Evolutionary conservation across 2,329 filamentous ascomycete species (phyloP).

Genomic region (Aspergillus aculeatus): DNA sequence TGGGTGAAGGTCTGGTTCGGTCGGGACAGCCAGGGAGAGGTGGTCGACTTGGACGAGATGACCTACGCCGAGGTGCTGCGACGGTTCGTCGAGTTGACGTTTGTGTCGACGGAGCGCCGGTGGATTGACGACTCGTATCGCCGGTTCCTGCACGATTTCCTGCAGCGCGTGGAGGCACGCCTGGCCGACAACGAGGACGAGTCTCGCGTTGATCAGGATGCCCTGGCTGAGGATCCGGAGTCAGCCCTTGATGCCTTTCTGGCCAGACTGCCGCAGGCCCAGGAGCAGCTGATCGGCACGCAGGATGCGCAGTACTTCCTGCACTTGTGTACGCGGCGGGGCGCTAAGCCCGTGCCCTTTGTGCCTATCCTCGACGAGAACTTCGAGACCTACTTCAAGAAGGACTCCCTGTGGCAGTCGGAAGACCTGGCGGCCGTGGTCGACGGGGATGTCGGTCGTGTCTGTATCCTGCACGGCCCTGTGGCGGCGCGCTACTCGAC

Average conservation of each 20-base stretch:
- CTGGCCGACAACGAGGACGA: too few relatives aligned
- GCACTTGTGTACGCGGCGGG: not conserved
- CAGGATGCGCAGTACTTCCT: not conserved
- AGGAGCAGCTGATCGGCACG: not conserved
- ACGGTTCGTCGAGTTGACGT: not conserved
- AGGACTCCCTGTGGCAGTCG: constrained; percentile 9
- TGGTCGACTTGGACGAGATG: constrained; percentile 1
- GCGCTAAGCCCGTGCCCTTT: constrained; percentile 6
- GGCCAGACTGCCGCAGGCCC: not conserved
- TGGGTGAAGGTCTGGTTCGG: constrained; percentile 6
- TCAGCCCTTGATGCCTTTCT: not conserved
- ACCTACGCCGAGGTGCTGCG: not conserved
- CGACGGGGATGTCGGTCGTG: not conserved
- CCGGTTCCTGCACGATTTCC: not conserved
- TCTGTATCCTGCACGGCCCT: constrained; percentile 7
- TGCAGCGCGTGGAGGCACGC: not conserved
- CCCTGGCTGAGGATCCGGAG: not conserved
- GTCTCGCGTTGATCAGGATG: not conserved
- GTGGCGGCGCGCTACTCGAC: constrained; percentile 1
- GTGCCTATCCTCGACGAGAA: constrained; percentile 3
- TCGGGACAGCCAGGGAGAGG: not conserved
- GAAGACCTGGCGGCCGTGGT: constrained; percentile 3
- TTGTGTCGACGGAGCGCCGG: not conserved
- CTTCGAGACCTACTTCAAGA: constrained; percentile 10
- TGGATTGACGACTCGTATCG: not conserved